Base-by-base conservation (phyloP, 495 filamentous ascomycete genomes). In the Penicillium angulare region DNA sequence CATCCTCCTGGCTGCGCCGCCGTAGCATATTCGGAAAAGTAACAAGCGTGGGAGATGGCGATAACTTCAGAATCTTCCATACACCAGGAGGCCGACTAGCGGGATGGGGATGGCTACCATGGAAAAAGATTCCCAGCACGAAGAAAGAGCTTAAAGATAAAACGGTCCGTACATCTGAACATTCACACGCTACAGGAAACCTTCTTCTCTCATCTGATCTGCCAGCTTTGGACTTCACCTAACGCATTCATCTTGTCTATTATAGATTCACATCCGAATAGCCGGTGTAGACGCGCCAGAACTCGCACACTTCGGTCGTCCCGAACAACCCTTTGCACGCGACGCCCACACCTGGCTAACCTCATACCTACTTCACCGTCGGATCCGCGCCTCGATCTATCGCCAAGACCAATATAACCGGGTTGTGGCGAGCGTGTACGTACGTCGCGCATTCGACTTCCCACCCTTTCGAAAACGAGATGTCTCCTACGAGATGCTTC, bases 271-370 rank as follows among this genome's bases (percentile, higher is more conserved):
- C 40, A 77, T 98, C 50, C 88, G 93, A 31, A 69, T 98, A 32
- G 95, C 93, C 7, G 93, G 93, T 29, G 67, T 97, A 38, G 93
- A 98, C 63, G 95, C 93, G 15, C 93, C 93, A 1, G 93, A 98
- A 71, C 70, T 86, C 32, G 87, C 90, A 3, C 95, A 98, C 67
- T 98, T 95, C 65, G 93, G 93, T 26, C 80, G 82, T 16, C 86
- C 89, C 1, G 89, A 85, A 22, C 93, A 98, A 65, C 93, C 92
- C 3, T 87, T 79, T 61, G 79, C 88, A 3, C 76, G 79, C 17
- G 91, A 97, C 60, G 90, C 95, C 16, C 74, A 91, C 21, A 64
- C 75, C 22, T 97, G 87, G 85, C 78, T 98, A 29, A 81, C 79
- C 13, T 67, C 67, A 10, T 91, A 90, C 61, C 76, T 97, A n/a